Base-by-base conservation (phyloP, 2,329 filamentous ascomycete species). In the Ambrosiella cleistominuta region DNA sequence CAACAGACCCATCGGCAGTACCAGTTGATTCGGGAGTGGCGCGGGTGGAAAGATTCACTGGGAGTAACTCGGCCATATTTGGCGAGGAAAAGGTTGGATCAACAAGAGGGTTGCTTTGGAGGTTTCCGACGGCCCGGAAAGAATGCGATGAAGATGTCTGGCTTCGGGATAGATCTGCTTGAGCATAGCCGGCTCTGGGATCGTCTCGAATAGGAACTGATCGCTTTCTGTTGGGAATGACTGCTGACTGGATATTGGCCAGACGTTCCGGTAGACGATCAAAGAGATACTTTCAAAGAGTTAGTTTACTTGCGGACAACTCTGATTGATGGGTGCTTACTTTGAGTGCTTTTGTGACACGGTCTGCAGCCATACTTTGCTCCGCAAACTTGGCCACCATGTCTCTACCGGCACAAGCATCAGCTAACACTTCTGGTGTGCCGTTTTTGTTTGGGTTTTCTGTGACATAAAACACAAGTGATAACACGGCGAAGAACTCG, bases 331-430 rank as follows among this genome's bases (percentile, higher is more conserved):
- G 11, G 42, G 19, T 39, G 15, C 80, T 68, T 75, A 91, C 88
- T 66, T 82, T 79, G 36, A 98, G 75, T 45, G 87, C 85, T 51
- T 75, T 77, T 1, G 86, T 88, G 65, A 94, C 93, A 61, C 88
- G 78, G 67, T 96, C 88, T 2, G 93, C 93, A 40, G 90, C 89
- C 75, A 94, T 78, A 66, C 89, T 96, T 65, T 85, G 84, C 64
- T 86, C 82, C 2, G 89, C 85, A 60, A 97, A 76, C 13, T 81
- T 82, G 55, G 82, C 80, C 61, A 97, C 79, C 62, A 90, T 87
- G 62, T 91, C 84, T 66, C 86, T 86, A 15, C 91, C 93, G 62
- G 88, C 85, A 61, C 82, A 77, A 0, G 90, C 91, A 70, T 97
- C 91, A 57, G 83, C 83, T 61, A 96, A 73, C 19, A 96, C 85